These are phyloP conservation scores for Pestalotiopsis fici DNA, from an alignment of 2,329 filamentous ascomycete genomes.

Conservation along the genomic window DNA sequence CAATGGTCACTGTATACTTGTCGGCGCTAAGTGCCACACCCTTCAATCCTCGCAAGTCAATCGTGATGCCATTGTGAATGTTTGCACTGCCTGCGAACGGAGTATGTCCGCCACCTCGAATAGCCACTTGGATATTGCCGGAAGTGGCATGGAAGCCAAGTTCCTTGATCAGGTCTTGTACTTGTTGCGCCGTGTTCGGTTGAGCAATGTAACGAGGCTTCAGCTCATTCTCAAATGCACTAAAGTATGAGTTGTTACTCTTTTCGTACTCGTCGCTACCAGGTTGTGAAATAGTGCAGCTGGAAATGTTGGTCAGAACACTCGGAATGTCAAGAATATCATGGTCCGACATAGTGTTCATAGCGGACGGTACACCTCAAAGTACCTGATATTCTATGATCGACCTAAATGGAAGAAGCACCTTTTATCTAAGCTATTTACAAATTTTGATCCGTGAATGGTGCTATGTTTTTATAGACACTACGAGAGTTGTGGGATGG, in stretches of 20 bases:
- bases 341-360: not conserved
- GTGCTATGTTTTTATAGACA: no score
- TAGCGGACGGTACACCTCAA: no score
- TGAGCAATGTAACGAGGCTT: conserved; percentile 18
- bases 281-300: conserved; percentile 14
- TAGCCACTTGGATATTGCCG: not conserved
- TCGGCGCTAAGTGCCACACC: conserved; percentile 15
- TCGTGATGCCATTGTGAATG: conserved; percentile 17
- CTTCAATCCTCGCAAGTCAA: conserved; percentile 18
- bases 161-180: conserved; percentile 12
- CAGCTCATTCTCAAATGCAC: conserved; percentile 20
- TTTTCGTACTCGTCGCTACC: conserved; percentile 17
- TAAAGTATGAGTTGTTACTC: conserved; percentile 21
- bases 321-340: not conserved
- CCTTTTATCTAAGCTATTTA: no score
- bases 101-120: conserved; percentile 4
- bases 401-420: no score
- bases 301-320: not conserved
- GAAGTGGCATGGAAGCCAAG: conserved; percentile 15
- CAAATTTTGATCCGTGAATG: no score
- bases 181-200: conserved; percentile 12
- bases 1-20: conserved; percentile 13
- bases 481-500: no score
- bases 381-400: no score
- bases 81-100: conserved; percentile 18